Evolutionary conservation across 129 eudicot species (phyloP).

Genomic region (Rutidosis leptorrhynchoides): DNA sequence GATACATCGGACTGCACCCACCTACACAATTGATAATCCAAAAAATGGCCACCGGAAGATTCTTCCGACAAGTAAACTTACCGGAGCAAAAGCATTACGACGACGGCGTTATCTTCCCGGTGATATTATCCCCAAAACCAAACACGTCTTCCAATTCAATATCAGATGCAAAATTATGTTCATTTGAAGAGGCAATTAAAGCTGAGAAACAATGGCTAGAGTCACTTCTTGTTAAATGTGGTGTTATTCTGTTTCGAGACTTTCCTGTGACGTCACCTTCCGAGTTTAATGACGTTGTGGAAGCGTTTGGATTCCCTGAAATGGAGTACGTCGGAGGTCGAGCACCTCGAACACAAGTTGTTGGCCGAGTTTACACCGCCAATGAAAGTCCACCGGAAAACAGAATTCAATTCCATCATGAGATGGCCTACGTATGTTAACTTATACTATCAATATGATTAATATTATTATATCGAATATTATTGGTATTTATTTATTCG

Average conservation of each 20-base stretch:
- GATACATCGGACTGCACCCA: too few species aligned
- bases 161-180: not conserved
- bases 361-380: constrained; percentile 81
- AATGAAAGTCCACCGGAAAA: constrained; percentile 80
- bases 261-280: constrained; percentile 43
- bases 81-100: constrained; percentile 45
- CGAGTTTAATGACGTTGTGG: constrained; percentile 70
- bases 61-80: constrained; percentile 21
- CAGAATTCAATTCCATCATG: constrained; percentile 75
- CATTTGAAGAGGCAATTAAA: constrained; percentile 37
- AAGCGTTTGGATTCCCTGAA: constrained; percentile 75
- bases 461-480: too few species aligned
- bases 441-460: too few species aligned
- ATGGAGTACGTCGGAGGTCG: constrained; percentile 72
- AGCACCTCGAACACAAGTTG: constrained; percentile 65
- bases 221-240: constrained; percentile 41
- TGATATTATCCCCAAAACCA: not conserved
- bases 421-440: constrained; percentile 68
- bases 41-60: constrained; percentile 27
- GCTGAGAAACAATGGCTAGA: constrained; percentile 53
- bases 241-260: constrained; percentile 69
- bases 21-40: not conserved
- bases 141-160: not conserved
- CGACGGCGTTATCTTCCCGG: constrained; percentile 5
- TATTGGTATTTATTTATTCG: too few species aligned